Percentiles rank a stretch among this genome's conserved stretches.
phyloP scores from a whole-genome alignment of 371 early-diverging fungal genomes.

The Mortierella sp. region DNA sequence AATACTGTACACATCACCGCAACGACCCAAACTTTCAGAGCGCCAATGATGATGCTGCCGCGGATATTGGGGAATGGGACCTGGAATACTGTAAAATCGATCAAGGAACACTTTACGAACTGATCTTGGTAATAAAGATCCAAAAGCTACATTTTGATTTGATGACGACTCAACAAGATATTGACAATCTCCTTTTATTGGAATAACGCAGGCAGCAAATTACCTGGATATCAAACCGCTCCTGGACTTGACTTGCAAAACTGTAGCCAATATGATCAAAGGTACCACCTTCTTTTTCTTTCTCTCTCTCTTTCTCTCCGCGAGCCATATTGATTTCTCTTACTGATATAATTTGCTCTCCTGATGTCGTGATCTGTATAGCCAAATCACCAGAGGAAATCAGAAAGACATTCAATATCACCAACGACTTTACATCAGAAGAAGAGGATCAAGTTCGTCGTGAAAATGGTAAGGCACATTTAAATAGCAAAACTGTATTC shows the following conservation, averaged over 20 bases:
- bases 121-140: constrained; percentile 68
- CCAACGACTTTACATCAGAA: constrained; percentile 90
- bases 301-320: not conserved
- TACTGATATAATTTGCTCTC: not conserved
- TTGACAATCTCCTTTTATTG: not conserved
- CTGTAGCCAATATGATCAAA: constrained; percentile 94
- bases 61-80: constrained; percentile 87
- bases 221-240: constrained; percentile 90
- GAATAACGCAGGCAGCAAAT: constrained; percentile 78
- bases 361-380: constrained; percentile 8
- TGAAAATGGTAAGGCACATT: constrained; percentile 67
- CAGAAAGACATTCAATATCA: constrained; percentile 85
- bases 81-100: constrained; percentile 86
- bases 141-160: not conserved
- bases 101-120: constrained; percentile 90
- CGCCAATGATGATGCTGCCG: constrained; percentile 60
- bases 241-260: constrained; percentile 87
- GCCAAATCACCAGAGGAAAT: constrained; percentile 89
- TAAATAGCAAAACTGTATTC: not conserved
- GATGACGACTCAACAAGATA: not conserved
- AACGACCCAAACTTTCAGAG: constrained; percentile 68
- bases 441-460: constrained; percentile 78
- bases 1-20: constrained; percentile 88
- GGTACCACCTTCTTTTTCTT: constrained; percentile 57
- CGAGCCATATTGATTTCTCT: not conserved